Evolutionary conservation across 768 basidiomycete species (phyloP).

Genomic region (Termitomyces sp.): DNA sequence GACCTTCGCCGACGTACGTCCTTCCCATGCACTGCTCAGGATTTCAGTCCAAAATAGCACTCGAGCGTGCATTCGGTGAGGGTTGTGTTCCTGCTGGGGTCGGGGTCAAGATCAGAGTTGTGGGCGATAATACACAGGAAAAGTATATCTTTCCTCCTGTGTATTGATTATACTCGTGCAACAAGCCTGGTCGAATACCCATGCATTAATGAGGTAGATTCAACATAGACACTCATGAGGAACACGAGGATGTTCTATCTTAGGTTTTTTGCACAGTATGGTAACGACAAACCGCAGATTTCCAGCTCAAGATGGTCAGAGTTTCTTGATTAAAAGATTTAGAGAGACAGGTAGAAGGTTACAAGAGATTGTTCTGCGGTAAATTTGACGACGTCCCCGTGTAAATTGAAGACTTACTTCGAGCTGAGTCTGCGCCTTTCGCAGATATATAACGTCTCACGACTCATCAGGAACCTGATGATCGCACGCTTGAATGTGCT

Average conservation of each 20-base stretch:
- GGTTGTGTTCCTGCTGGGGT: slow-evolving; percentile 77
- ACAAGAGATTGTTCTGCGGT: neutral
- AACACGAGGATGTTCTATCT: too few relatives aligned
- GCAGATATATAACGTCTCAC: too few relatives aligned
- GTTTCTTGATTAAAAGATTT: too few relatives aligned
- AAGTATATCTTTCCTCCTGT: slow-evolving; percentile 28
- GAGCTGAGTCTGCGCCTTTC: too few relatives aligned
- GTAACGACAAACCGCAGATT: too few relatives aligned
- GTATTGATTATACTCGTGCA: slow-evolving; percentile 9
- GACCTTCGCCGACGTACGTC: slow-evolving; percentile 64
- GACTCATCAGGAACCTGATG: neutral
- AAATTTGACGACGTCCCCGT: neutral
- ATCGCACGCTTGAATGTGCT: neutral
- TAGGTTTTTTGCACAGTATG: too few relatives aligned
- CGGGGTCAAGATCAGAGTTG: slow-evolving; percentile 60
- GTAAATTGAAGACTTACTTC: too few relatives aligned
- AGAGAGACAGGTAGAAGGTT: neutral
- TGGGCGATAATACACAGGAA: slow-evolving; percentile 44
- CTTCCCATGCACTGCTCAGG: slow-evolving; percentile 87
- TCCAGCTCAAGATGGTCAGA: neutral
- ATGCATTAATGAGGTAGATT: too few relatives aligned
- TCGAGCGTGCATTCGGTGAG: slow-evolving; percentile 67
- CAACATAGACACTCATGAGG: too few relatives aligned
- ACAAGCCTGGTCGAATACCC: too few relatives aligned
- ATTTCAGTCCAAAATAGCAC: slow-evolving; percentile 68